Evolutionary conservation across 1,139 yeast genomes (phyloP), one percentile per base, ranked within the genome.

Genomic region (Yamadazyma triangularis): DNA sequence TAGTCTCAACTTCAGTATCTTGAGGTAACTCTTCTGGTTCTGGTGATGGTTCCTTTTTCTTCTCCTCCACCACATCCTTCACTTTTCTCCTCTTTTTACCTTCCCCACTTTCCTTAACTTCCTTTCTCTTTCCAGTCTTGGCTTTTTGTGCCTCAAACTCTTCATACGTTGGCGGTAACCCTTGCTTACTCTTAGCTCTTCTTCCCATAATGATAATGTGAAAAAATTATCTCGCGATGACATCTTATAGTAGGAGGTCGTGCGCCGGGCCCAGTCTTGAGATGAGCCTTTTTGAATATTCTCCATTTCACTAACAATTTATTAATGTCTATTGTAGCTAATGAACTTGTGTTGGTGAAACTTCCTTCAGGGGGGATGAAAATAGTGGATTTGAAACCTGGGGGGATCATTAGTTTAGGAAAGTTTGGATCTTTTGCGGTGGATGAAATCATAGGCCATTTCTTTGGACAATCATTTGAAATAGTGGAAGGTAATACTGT

Each of bases 401-500:
- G 74, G 21, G 77, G 80, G 0, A 53, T 72, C 6, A 68, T 91
- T 12, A 76, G 77, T 34, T 63, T 93, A 42, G 98, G 98, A 2
- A 91, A 91, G 55, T 93, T 91, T 57, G 99, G 98, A 7, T 64
- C 80, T 2, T 91, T 93, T 55, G 64, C 71, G 26, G 87, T 83
- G 4, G 75, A 80, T 43, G 82, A 77, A 34, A 72, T 91, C 11
- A 51, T 91, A 23, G 96, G 96, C 2, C 80, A 69, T 47, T 84
- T 91, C 4, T 82, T 76, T 46, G 98, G 98, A 1, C 89, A 84
- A 46, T 78, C 95, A 0, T 91, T 91, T 58, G 97, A 91, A 52
- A 83, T 91, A 25, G 51, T 70, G 20, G 84, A 77, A 29, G 79
- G 76, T 38, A 61, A 65, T 36, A 60, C 64, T 16, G 77, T 79